Evolutionary conservation across 169 alveolate species (phyloP).

Genomic region (Eimeria falciformis): DNA sequence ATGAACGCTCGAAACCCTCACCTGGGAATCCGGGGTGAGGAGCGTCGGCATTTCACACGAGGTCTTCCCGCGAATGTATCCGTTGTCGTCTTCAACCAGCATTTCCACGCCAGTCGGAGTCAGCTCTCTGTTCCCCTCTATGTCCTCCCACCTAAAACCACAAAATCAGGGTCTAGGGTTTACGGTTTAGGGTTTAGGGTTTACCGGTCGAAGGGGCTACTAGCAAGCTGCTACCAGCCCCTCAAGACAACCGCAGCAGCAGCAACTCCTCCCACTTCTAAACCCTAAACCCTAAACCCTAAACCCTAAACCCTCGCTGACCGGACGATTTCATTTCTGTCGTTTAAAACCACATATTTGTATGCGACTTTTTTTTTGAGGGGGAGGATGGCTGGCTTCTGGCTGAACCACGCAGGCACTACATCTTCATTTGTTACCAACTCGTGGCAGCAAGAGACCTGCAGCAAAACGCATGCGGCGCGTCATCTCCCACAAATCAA

Average conservation of each 20-base stretch:
- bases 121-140: constrained; percentile 72
- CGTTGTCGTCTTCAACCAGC: constrained; percentile 77
- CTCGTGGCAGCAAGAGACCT: constrained; percentile 62
- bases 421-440: constrained; percentile 72
- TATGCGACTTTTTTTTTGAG: constrained; percentile 67
- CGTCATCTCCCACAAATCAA: not conserved
- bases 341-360: constrained; percentile 72
- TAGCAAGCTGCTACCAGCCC: not conserved
- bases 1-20: no score
- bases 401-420: constrained; percentile 76
- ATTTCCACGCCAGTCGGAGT: constrained; percentile 73
- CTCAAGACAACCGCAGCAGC: not conserved
- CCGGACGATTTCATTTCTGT: constrained; percentile 64
- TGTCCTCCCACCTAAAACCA: constrained; percentile 72
- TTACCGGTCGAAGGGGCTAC: not conserved
- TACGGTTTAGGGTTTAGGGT: not conserved
- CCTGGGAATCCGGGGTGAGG: not conserved
- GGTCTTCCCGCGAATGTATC: constrained; percentile 51
- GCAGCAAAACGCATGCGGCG: not conserved
- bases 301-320: constrained; percentile 27
- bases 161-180: not conserved
- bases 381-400: constrained; percentile 76
- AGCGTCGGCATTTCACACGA: not conserved
- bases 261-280: not conserved
- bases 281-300: constrained; percentile 23